Base-by-base conservation (phyloP, 441 rosid genomes). In the Arabidopsis lyrata region DNA sequence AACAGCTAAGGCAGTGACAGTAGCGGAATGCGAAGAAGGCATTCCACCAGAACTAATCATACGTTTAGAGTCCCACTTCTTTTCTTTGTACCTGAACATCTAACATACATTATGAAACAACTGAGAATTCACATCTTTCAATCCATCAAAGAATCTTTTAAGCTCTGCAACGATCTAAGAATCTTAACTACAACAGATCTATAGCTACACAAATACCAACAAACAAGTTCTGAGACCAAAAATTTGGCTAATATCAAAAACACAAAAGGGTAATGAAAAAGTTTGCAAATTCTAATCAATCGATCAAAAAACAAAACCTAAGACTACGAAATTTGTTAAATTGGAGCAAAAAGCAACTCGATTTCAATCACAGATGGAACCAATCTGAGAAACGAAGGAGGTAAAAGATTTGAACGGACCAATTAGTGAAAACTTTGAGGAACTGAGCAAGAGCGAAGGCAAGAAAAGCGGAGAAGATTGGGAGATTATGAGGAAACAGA, bases 1-100 rank as follows among this genome's bases (percentile, higher is more conserved):
- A 77, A 88, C 81, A 11, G 92, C 93, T 50, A 95, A 81, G 42
- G 99, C 96, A 11, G 95, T 88, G 63, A 95, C 99, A 1, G 97
- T 92, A 62, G 99, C 90, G 8, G 98, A 92, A 70, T 95, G 99
- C 1, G 98, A 95, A 3, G 99, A 95, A 8, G 98, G 99, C 99
- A 95, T 92, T 65, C 98, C 99, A 77, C 99, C 98, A 24, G 99
- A 95, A 68, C 76, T 91, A 39, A 95, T 74, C 88, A 95, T 77
- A 77, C 85, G 82, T 83, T 85, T 95, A 34, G 99, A 85, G 79
- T 95, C 99, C 99, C 99, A 95, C 75, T 86, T 86, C 90, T 79
- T 92, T 73, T 95, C 98, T 86, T 91, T 92, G 81, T 66, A 95
- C 99, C 98, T 92, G 92, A 86, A 85, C 83, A 83, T 84, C 91